These are phyloP conservation scores for Hyphopichia khmerensis DNA, from an alignment of 1,139 yeast species.

Conservation along the genomic window DNA sequence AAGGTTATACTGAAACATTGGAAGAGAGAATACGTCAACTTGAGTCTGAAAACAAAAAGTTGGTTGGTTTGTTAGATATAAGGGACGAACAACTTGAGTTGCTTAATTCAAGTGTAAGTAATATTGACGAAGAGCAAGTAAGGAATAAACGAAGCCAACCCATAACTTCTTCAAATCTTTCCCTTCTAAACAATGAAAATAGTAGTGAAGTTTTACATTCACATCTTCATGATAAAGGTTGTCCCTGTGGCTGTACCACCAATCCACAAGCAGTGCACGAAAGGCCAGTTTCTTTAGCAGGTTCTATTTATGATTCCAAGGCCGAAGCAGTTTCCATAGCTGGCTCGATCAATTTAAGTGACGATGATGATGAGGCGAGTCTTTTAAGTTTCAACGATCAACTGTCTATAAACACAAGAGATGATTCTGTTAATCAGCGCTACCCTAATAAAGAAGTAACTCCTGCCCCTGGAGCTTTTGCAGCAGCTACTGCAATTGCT, in stretches of 20 bases:
- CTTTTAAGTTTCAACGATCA: slow-evolving; percentile 31
- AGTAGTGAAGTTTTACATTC: slow-evolving; percentile 7
- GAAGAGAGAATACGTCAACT: slow-evolving; percentile 47
- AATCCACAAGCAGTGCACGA: slow-evolving; percentile 58
- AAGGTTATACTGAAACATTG: slow-evolving; percentile 48
- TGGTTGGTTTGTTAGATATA: slow-evolving; percentile 52
- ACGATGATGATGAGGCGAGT: slow-evolving; percentile 44
- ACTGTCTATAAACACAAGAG: slow-evolving; percentile 5
- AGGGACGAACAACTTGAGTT: slow-evolving; percentile 57
- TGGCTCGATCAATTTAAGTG: slow-evolving; percentile 45
- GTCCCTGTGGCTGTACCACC: slow-evolving; percentile 55
- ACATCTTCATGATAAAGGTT: slow-evolving; percentile 42
- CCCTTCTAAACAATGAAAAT: slow-evolving; percentile 13
- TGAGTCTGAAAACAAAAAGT: slow-evolving; percentile 43
- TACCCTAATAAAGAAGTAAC: slow-evolving; percentile 43
- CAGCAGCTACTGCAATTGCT: slow-evolving; percentile 70
- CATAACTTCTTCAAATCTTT: slow-evolving; percentile 17
- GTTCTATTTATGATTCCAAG: slow-evolving; percentile 44
- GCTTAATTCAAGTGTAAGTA: neutral
- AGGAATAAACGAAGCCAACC: slow-evolving; percentile 1
- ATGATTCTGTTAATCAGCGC: neutral
- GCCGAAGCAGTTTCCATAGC: slow-evolving; percentile 26
- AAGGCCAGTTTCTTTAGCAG: slow-evolving; percentile 63
- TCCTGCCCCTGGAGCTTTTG: slow-evolving; percentile 76
- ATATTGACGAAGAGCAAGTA: neutral